phyloP scores from a whole-genome alignment of 441 rosid genomes.

The Erodium texanum region DNA sequence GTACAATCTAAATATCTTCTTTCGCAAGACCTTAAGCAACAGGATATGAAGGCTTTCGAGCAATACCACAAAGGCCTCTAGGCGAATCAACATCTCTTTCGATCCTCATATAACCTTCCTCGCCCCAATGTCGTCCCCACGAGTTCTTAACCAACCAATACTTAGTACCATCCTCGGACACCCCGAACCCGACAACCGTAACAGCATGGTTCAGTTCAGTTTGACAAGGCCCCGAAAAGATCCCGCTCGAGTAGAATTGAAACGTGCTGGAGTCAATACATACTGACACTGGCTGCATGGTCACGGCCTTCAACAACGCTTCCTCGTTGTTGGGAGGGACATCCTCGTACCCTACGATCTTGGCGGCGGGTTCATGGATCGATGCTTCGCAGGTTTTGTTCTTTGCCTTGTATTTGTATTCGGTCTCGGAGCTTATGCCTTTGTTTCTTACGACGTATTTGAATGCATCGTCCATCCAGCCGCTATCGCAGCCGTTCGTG shows the following conservation, averaged over 20 bases:
- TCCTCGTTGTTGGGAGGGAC: slow-evolving; percentile 1
- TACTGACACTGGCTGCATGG: background rate
- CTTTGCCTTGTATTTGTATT: background rate
- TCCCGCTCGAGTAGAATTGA: slow-evolving; percentile 18
- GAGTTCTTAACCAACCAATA: background rate
- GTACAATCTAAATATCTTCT: too few relatives aligned
- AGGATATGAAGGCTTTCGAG: background rate
- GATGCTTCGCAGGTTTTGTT: background rate
- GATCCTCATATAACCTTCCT: background rate
- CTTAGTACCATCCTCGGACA: background rate
- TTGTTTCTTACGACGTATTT: background rate
- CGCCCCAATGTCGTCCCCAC: background rate
- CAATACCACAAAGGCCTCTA: background rate
- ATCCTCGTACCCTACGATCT: background rate
- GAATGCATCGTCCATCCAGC: slow-evolving; percentile 19
- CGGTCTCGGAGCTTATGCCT: background rate
- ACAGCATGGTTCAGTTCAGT: slow-evolving; percentile 20
- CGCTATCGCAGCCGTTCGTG: slow-evolving; percentile 13
- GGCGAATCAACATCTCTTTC: background rate
- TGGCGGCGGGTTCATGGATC: background rate
- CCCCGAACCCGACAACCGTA: background rate
- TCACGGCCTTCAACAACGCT: slow-evolving; percentile 4
- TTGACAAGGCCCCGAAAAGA: slow-evolving; percentile 25
- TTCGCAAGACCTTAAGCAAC: slow-evolving; percentile 4
- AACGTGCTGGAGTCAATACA: background rate